Conservation (phyloP, 768 basidiomycete genomes). For the Serendipita sp. region DNA sequence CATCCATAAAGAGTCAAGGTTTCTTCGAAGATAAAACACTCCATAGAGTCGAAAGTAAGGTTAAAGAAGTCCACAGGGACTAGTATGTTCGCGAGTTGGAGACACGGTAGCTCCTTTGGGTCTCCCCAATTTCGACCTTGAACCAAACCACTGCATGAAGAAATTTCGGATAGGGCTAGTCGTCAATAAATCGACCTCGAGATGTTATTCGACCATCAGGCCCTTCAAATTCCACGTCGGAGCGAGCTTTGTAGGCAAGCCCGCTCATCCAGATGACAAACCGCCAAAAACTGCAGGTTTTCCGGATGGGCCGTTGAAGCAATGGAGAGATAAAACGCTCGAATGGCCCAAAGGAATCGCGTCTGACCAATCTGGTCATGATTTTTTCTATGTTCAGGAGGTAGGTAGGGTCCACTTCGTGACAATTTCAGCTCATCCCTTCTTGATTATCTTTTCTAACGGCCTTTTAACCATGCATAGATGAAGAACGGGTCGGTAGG, state of each 20-base stretch:
- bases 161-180: not conserved
- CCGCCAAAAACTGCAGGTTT: conserved; percentile 22
- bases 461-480: conserved; percentile 21
- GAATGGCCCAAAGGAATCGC: conserved; percentile 25
- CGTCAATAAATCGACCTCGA: not conserved
- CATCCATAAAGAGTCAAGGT: no score
- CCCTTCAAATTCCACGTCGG: conserved; percentile 64
- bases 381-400: conserved; percentile 53
- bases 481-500: conserved; percentile 69
- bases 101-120: no score
- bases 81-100: no score
- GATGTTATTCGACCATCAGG: conserved; percentile 15
- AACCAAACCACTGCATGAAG: not conserved
- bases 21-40: no score
- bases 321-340: conserved; percentile 55
- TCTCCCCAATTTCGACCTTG: no score
- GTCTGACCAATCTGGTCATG: conserved; percentile 35
- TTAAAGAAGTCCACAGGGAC: no score
- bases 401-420: conserved; percentile 24
- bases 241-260: conserved; percentile 64
- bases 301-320: conserved; percentile 39
- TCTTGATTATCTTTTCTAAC: not conserved
- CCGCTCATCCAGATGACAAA: conserved; percentile 22
- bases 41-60: no score
- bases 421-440: not conserved